A percentile compares a stretch with the other conserved stretches of the same genome.
These are phyloP conservation scores for Fusarium chaquense DNA, from an alignment of 2,329 filamentous ascomycete genomes.

Conservation along the genomic window DNA sequence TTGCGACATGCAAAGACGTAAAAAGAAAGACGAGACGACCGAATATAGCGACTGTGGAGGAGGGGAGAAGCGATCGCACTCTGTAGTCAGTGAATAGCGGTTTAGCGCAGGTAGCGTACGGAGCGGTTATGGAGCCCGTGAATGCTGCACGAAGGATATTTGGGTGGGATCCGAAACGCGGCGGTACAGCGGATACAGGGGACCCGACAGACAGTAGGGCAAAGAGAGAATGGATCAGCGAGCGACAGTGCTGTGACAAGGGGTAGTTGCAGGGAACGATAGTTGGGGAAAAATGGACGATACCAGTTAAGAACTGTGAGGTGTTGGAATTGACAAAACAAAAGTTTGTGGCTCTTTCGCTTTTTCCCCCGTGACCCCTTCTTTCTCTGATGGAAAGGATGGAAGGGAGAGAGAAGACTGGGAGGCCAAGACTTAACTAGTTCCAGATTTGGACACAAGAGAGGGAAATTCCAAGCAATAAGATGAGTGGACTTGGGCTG, in stretches of 20 bases:
- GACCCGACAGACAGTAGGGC: constrained; percentile 2
- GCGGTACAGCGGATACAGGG: constrained; percentile 36
- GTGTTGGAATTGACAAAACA: constrained; percentile 17
- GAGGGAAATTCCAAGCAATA: constrained; percentile 34
- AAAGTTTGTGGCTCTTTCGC: not conserved
- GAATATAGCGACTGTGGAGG: constrained; percentile 29
- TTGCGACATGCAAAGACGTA: constrained; percentile 18
- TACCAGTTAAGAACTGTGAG: constrained; percentile 22
- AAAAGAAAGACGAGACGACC: constrained; percentile 4
- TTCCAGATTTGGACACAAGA: constrained; percentile 20
- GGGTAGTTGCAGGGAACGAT: constrained; percentile 36
- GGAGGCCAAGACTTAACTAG: constrained; percentile 32
- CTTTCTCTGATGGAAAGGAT: constrained; percentile 13
- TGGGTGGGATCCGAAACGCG: constrained; percentile 41
- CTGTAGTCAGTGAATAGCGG: constrained; percentile 26
- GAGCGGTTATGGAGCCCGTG: constrained; percentile 12
- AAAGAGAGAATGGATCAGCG: constrained; percentile 37
- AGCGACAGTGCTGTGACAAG: constrained; percentile 33
- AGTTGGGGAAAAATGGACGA: constrained; percentile 15
- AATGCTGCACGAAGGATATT: constrained; percentile 38
- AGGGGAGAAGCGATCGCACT: constrained; percentile 30
- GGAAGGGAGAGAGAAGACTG: constrained; percentile 21
- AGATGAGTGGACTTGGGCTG: constrained; percentile 34
- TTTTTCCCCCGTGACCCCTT: not conserved
- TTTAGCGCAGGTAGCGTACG: constrained; percentile 26